A percentile compares a stretch with the other conserved stretches of the same genome.
These are phyloP conservation scores for Lentinula guzmanii DNA, from an alignment of 768 basidiomycete species.

Conservation along the genomic window DNA sequence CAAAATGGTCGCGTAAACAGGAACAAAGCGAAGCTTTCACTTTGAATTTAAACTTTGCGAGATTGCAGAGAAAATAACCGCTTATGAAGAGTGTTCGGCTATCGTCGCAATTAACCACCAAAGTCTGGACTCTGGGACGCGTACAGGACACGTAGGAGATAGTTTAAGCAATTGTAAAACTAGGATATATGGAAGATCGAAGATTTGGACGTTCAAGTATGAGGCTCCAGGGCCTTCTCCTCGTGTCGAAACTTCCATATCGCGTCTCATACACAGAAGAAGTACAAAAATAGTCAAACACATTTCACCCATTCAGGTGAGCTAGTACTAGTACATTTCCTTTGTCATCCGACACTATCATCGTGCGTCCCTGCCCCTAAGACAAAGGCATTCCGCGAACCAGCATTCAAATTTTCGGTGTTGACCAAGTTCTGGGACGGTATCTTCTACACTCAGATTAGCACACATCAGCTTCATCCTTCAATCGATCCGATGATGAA, in stretches of 20 bases:
- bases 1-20: no score
- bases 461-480: not conserved
- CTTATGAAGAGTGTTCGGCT: not conserved
- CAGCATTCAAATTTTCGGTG: not conserved
- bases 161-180: no score
- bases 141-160: not conserved
- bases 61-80: not conserved
- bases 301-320: no score
- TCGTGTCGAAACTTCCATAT: no score
- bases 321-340: no score
- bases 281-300: no score
- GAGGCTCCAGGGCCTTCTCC: no score
- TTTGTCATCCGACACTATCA: no score
- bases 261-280: no score
- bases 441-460: not conserved
- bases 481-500: not conserved
- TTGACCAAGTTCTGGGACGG: not conserved
- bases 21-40: no score
- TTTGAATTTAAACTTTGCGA: constrained; percentile 10
- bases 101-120: not conserved
- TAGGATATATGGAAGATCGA: no score
- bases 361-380: not conserved
- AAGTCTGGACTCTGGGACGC: not conserved
- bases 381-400: not conserved
- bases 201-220: not conserved